Base-by-base conservation (phyloP, 768 basidiomycete species). In the Tremella yokohamensis region DNA sequence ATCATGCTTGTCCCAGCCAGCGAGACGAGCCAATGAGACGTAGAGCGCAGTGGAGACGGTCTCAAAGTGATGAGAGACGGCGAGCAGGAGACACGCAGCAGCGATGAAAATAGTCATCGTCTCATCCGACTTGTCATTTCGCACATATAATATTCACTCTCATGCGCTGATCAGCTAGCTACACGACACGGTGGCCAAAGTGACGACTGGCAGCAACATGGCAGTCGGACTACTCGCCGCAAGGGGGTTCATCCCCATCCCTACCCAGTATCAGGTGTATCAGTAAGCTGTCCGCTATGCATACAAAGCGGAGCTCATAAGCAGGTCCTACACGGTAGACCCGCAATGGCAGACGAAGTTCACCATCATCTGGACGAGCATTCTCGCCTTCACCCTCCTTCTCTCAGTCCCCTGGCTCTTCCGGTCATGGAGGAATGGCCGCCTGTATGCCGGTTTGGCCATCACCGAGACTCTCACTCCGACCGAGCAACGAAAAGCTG, bases 321-420 rank as follows among this genome's bases (percentile, higher is more conserved):
- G 9, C 61, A 69, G 65, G 58, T 72, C 70, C 16, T 72, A 72
- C 42, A 50, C 54, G 8, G 52, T 65, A 7, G 70, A 69, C 42
- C 70, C 70, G 13, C 8, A 61, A 52, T 72, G 66, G 65, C 68
- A 72, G 38, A 64, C 55, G 37, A 65, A 57, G 59, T 72, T 66
- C 56, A 72, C 70, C 8, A 65, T 64, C 45, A 66, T 66, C 37
- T 72, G 70, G 70, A 69, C 67, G n/a, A 61, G 60, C 2, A 44
- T 67, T 40, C 56, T 68, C 38, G 68, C 66, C 1, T 63, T 68
- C 49, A 55, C 68, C 1, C 50, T 57, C 3, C 53, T 69, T 26
- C 25, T 56, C 9, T 64, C 65, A 2, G 22, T 69, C 25, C 65
- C 70, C 20, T 69, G 65, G 54, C 56, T 69, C 48, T 18, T 60